Evolutionary conservation across 1,139 yeast genomes (phyloP).

Genomic region (Hansenula sp.): DNA sequence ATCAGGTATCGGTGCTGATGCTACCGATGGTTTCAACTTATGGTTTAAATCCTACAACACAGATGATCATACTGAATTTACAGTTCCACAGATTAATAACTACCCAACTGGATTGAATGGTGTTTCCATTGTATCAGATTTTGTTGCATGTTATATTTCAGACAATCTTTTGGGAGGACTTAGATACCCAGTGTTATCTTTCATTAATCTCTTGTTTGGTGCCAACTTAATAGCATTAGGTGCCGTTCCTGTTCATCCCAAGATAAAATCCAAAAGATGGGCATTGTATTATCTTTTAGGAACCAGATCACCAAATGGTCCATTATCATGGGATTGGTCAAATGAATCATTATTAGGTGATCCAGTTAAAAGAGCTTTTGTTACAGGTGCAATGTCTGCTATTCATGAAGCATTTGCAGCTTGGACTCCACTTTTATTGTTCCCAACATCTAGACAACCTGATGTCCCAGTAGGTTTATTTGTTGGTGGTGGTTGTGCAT

Average conservation of each 20-base stretch:
- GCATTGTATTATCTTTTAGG: constrained; percentile 23
- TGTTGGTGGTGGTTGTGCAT: constrained; percentile 8
- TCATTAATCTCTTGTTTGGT: constrained; percentile 7
- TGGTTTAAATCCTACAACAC: constrained; percentile 26
- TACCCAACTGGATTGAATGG: constrained; percentile 30
- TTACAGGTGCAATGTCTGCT: constrained; percentile 19
- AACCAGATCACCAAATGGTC: constrained; percentile 21
- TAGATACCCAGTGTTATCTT: constrained; percentile 18
- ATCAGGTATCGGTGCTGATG: constrained; percentile 14
- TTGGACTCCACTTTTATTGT: constrained; percentile 15
- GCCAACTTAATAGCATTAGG: constrained; percentile 13
- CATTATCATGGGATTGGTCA: constrained; percentile 24
- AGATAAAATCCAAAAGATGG: constrained; percentile 20
- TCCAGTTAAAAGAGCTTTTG: constrained; percentile 20
- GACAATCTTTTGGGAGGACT: constrained; percentile 21
- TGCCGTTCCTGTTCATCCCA: constrained; percentile 20
- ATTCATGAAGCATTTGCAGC: constrained; percentile 13
- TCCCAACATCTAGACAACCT: constrained; percentile 16
- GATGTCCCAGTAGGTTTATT: constrained; percentile 14
- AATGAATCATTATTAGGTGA: constrained; percentile 21
- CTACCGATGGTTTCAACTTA: constrained; percentile 20
- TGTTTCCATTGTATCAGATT: constrained; percentile 22
- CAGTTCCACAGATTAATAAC: constrained; percentile 27
- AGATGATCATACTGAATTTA: constrained; percentile 7
- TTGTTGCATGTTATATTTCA: constrained; percentile 22